Evolutionary conservation across 73 alveolate genomes (phyloP).

Genomic region (Tetrahymena elliotti): DNA sequence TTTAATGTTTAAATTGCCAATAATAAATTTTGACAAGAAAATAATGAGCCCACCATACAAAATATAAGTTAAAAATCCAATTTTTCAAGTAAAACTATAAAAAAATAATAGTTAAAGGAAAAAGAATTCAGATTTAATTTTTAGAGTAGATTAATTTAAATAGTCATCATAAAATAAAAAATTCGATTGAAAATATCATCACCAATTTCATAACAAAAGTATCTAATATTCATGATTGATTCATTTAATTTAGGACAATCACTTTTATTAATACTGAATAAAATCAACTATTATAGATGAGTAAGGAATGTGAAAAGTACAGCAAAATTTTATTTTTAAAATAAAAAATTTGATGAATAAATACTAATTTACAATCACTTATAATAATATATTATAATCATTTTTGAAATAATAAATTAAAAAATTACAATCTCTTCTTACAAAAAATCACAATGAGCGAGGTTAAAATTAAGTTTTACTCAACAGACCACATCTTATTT

Average conservation of each 20-base stretch:
- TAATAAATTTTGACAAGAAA: too few relatives aligned
- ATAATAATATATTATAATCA: background rate
- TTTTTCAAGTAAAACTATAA: background rate
- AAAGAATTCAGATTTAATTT: too few relatives aligned
- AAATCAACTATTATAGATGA: background rate
- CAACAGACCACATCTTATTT: background rate
- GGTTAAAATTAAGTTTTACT: background rate
- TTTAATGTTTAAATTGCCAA: too few relatives aligned
- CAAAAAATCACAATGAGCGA: background rate
- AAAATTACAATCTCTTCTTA: background rate
- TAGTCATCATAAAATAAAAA: background rate
- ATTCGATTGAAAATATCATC: background rate
- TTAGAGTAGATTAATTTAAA: background rate
- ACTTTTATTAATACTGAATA: background rate
- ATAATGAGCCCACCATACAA: background rate
- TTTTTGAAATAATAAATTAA: background rate
- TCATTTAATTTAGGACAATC: background rate
- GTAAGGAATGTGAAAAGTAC: background rate
- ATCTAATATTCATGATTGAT: background rate
- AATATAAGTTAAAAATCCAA: background rate
- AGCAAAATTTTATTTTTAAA: background rate
- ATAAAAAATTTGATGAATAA: background rate
- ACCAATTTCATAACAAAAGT: background rate
- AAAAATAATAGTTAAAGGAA: too few relatives aligned
- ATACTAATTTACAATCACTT: background rate